These are phyloP conservation scores for Elsinoe batatas DNA, from an alignment of 2,329 filamentous ascomycete species.

Conservation along the genomic window DNA sequence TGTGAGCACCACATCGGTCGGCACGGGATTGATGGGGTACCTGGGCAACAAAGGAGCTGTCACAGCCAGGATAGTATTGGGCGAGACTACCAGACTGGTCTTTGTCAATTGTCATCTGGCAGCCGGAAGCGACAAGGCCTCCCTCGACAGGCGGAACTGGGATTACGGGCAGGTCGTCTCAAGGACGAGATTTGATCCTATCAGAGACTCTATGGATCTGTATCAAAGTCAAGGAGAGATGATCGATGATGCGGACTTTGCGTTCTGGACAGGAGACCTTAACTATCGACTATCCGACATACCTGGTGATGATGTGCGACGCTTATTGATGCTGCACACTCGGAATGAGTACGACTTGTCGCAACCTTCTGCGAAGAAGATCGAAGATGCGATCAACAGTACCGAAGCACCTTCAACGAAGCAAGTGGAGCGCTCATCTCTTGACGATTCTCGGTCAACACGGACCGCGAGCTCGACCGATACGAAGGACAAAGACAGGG, in stretches of 20 bases:
- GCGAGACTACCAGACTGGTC: conserved; percentile 78
- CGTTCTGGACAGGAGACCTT: conserved; percentile 92
- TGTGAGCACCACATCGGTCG: conserved; percentile 72
- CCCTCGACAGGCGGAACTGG: conserved; percentile 80
- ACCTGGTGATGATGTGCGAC: conserved; percentile 80
- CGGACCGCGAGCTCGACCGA: conserved; percentile 1
- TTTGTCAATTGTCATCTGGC: conserved; percentile 90
- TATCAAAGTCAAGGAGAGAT: conserved; percentile 49
- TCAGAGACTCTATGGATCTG: conserved; percentile 54
- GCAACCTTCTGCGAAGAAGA: conserved; percentile 23
- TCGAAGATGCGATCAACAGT: conserved; percentile 26
- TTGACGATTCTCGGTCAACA: conserved; percentile 2
- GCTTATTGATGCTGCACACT: conserved; percentile 72
- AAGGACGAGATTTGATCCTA: conserved; percentile 68
- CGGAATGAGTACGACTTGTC: conserved; percentile 62
- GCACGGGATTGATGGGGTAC: conserved; percentile 83
- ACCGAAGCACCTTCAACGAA: conserved; percentile 10
- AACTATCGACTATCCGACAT: conserved; percentile 88
- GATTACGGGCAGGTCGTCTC: conserved; percentile 69
- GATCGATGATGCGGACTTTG: conserved; percentile 85
- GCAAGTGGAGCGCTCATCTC: neutral
- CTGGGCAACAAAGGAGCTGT: conserved; percentile 95
- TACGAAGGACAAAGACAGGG: neutral
- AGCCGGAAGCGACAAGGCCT: conserved; percentile 68
- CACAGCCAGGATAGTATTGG: conserved; percentile 68